phyloP scores from a whole-genome alignment of 148 eudicot species.

The Amaranthus hypochondriacus region DNA sequence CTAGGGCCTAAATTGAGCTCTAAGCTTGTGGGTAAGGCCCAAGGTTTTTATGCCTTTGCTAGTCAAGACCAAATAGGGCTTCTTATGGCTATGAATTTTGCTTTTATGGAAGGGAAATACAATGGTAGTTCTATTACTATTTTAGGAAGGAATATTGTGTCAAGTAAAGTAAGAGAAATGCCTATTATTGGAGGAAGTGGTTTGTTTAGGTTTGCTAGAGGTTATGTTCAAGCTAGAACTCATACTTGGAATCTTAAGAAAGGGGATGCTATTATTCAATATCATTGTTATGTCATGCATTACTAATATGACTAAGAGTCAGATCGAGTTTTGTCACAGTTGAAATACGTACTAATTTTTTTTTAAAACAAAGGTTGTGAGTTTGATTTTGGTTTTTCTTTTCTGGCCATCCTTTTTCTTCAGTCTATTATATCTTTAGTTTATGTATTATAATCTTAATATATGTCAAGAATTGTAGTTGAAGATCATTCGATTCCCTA shows the following conservation, averaged over 20 bases:
- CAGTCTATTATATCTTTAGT: no score
- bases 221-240: constrained; percentile 32
- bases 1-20: constrained; percentile 21
- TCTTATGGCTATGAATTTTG: constrained; percentile 34
- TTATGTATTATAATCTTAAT: no score
- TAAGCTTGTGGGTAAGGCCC: constrained; percentile 33
- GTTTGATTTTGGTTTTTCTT: no score
- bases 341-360: no score
- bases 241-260: constrained; percentile 9
- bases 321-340: no score
- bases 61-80: constrained; percentile 30
- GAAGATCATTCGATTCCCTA: no score
- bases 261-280: constrained; percentile 30
- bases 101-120: constrained; percentile 30
- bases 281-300: constrained; percentile 32
- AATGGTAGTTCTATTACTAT: constrained; percentile 34
- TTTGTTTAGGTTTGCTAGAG: constrained; percentile 33
- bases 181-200: constrained; percentile 35
- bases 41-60: constrained; percentile 36
- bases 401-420: no score
- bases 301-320: constrained; percentile 6
- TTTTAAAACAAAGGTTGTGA: no score
- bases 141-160: constrained; percentile 32
- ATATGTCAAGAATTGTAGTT: no score
- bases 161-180: constrained; percentile 31